Evolutionary conservation across 2,329 filamentous ascomycete genomes (phyloP).

Genomic region (Pestalotiopsis sp.): DNA sequence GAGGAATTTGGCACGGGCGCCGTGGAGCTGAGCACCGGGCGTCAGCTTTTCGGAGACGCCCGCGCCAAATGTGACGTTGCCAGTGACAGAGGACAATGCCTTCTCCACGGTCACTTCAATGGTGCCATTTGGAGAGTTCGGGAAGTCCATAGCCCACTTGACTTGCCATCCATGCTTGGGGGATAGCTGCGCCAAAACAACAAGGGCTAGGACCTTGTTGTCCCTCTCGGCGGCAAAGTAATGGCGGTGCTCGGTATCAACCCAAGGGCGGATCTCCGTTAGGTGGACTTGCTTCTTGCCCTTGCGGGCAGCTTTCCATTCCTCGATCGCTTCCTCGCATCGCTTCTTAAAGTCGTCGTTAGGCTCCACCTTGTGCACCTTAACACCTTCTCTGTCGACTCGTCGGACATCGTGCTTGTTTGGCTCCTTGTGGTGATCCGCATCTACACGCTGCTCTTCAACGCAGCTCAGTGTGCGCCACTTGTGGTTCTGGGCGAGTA

Average conservation of each 20-base stretch:
- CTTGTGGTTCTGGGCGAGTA: conserved; percentile 77
- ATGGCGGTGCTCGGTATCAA: conserved; percentile 79
- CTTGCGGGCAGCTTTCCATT: conserved; percentile 81
- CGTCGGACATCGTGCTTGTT: conserved; percentile 71
- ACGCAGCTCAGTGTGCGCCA: conserved; percentile 90
- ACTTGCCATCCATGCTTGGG: conserved; percentile 88
- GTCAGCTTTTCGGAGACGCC: conserved; percentile 76
- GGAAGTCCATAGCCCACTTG: conserved; percentile 96
- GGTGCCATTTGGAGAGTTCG: conserved; percentile 79
- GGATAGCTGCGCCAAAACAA: conserved; percentile 81
- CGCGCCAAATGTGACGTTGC: conserved; percentile 80
- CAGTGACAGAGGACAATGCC: conserved; percentile 54
- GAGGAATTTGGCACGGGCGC: conserved; percentile 78
- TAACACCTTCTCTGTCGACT: conserved; percentile 81
- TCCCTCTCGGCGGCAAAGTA: conserved; percentile 80
- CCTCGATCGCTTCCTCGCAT: conserved; percentile 72
- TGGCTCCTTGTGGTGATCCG: conserved; percentile 61
- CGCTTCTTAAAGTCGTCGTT: conserved; percentile 71
- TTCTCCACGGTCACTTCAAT: conserved; percentile 78
- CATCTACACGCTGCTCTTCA: conserved; percentile 85
- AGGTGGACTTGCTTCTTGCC: conserved; percentile 83
- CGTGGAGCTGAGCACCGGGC: conserved; percentile 80
- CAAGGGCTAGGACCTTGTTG: conserved; percentile 73
- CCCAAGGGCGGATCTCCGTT: conserved; percentile 87
- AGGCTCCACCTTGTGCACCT: conserved; percentile 72